Evolutionary conservation across 257 asterid species (phyloP).

Genomic region (Primulina huaijiensis): DNA sequence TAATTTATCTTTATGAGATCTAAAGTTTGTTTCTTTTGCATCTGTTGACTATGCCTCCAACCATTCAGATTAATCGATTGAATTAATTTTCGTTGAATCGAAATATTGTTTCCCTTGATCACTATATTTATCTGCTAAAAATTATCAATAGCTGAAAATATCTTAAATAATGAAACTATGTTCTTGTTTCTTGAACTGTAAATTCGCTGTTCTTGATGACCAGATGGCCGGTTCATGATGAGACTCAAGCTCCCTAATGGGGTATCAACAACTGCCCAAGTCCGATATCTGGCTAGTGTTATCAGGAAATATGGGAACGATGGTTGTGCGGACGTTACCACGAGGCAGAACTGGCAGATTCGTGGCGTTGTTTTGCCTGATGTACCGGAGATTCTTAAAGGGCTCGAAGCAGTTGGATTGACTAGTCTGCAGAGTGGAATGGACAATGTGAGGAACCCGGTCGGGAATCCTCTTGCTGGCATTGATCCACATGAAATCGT

Average conservation of each 20-base stretch:
- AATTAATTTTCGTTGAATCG: too few species aligned
- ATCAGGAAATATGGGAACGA: slow-evolving; percentile 78
- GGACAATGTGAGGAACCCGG: slow-evolving; percentile 97
- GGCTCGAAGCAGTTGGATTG: slow-evolving; percentile 79
- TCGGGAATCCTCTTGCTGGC: slow-evolving; percentile 94
- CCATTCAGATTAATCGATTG: neutral
- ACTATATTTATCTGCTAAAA: neutral
- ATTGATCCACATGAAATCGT: slow-evolving; percentile 87
- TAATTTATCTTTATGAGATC: neutral
- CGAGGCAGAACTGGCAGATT: slow-evolving; percentile 95
- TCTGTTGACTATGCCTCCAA: neutral
- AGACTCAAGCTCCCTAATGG: slow-evolving; percentile 96
- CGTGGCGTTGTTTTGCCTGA: slow-evolving; percentile 87
- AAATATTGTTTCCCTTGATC: neutral
- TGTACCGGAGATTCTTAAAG: slow-evolving; percentile 79
- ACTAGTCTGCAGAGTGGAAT: slow-evolving; percentile 98
- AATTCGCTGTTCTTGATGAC: slow-evolving; percentile 6
- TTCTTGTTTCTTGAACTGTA: neutral
- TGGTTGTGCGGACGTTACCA: slow-evolving; percentile 90
- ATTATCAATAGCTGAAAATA: neutral
- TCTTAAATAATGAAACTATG: neutral
- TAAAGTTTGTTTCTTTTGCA: neutral
- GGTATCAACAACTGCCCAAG: slow-evolving; percentile 81
- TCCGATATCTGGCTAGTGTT: slow-evolving; percentile 74
- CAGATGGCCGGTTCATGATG: slow-evolving; percentile 99